Percentiles rank a stretch among this genome's conserved stretches.
These are phyloP conservation scores for Capronia epimyces DNA, from an alignment of 2,329 filamentous ascomycete genomes.

Conservation along the genomic window DNA sequence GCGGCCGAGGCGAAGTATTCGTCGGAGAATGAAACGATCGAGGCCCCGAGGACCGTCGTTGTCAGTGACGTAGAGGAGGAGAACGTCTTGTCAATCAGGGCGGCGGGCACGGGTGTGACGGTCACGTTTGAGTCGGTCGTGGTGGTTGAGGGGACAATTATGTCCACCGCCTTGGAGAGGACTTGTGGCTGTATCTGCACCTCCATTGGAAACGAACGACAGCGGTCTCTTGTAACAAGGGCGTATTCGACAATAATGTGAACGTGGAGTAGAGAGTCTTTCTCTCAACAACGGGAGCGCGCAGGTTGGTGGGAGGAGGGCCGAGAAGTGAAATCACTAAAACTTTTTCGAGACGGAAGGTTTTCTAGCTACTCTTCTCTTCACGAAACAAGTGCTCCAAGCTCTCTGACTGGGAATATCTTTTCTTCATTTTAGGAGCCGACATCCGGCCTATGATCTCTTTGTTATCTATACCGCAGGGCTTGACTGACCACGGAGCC, in stretches of 20 bases:
- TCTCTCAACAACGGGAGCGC: too few species aligned
- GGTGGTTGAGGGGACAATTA: constrained; percentile 1
- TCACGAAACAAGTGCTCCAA: background rate
- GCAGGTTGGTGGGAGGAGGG: too few species aligned
- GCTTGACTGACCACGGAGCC: constrained; percentile 1
- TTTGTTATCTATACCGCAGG: background rate
- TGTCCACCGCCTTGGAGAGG: constrained; percentile 14
- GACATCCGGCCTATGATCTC: too few species aligned
- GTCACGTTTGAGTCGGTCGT: constrained; percentile 16
- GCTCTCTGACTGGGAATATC: too few species aligned
- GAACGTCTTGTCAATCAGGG: constrained; percentile 52
- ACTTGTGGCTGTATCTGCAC: constrained; percentile 18
- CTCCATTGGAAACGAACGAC: constrained; percentile 11
- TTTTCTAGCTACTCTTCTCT: too few species aligned
- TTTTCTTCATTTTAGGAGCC: too few species aligned
- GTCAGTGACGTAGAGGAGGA: constrained; percentile 49
- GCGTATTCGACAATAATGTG: too few species aligned
- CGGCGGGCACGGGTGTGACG: constrained; percentile 37
- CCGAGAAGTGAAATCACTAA: too few species aligned
- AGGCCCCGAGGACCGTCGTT: constrained; percentile 46
- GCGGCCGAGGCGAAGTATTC: constrained; percentile 57
- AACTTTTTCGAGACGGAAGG: too few species aligned
- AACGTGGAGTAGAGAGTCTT: background rate
- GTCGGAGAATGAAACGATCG: constrained; percentile 53
- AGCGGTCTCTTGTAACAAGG: background rate